Evolutionary conservation across 441 rosid species (phyloP).

Genomic region (Aleurites moluccanus): DNA sequence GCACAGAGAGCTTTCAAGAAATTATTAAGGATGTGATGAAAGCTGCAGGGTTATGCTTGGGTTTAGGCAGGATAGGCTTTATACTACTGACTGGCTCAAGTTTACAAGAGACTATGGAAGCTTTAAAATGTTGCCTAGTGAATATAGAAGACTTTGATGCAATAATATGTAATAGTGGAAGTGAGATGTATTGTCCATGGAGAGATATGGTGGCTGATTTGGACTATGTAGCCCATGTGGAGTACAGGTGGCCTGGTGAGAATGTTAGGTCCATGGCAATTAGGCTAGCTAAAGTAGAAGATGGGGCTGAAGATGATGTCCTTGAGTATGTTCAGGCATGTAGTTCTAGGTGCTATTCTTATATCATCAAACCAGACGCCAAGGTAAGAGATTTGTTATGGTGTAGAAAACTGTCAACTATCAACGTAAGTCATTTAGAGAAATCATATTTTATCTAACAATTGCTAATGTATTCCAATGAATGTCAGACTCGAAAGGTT

Average conservation of each 20-base stretch:
- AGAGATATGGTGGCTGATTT: constrained; percentile 65
- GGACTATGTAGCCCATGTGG: constrained; percentile 75
- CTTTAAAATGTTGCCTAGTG: constrained; percentile 48
- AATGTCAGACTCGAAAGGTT: constrained; percentile 57
- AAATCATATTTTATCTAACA: neutral
- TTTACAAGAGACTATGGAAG: constrained; percentile 56
- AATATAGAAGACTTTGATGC: constrained; percentile 81
- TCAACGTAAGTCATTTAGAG: neutral
- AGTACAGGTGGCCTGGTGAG: constrained; percentile 90
- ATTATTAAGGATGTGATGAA: constrained; percentile 61
- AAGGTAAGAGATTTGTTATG: constrained; percentile 43
- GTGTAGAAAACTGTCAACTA: neutral
- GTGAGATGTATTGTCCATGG: constrained; percentile 81
- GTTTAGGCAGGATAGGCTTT: constrained; percentile 59
- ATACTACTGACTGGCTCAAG: constrained; percentile 66
- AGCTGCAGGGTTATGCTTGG: constrained; percentile 52
- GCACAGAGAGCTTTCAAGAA: constrained; percentile 42
- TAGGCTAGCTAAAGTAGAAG: constrained; percentile 57
- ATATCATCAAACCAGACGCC: constrained; percentile 62
- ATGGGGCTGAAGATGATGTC: constrained; percentile 53
- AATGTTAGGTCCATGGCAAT: constrained; percentile 48
- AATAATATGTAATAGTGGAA: constrained; percentile 77
- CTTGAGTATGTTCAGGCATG: constrained; percentile 45
- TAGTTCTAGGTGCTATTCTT: constrained; percentile 66
- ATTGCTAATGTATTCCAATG: constrained; percentile 22